phyloP scores from a whole-genome alignment of 2,329 filamentous ascomycete genomes.

The Aspergillus terreus region DNA sequence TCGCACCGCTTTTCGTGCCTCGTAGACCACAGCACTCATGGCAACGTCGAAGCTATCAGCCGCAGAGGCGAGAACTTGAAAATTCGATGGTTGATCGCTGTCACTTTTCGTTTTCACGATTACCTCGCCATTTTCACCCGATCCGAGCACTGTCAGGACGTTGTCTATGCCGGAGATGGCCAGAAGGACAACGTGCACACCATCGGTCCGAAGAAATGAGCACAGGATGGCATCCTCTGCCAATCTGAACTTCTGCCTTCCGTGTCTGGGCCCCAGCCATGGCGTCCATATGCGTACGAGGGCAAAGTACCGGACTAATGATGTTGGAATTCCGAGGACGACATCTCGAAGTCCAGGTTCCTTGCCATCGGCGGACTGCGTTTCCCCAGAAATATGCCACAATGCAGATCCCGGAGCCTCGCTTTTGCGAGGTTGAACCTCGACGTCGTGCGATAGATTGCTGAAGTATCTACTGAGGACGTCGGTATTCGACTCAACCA shows the following conservation, averaged over 20 bases:
- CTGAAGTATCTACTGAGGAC: slow-evolving; percentile 32
- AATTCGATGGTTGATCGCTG: slow-evolving; percentile 50
- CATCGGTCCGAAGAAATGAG: slow-evolving; percentile 70
- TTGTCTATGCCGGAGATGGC: slow-evolving; percentile 72
- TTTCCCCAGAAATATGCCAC: slow-evolving; percentile 53
- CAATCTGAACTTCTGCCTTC: slow-evolving; percentile 61
- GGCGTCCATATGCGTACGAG: slow-evolving; percentile 74
- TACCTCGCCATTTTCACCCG: slow-evolving; percentile 62
- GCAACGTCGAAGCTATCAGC: slow-evolving; percentile 71
- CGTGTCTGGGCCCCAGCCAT: slow-evolving; percentile 88
- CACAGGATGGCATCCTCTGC: slow-evolving; percentile 76
- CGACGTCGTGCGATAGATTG: slow-evolving; percentile 30
- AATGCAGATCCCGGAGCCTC: slow-evolving; percentile 40
- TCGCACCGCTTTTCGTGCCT: slow-evolving; percentile 66
- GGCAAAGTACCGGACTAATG: slow-evolving; percentile 71
- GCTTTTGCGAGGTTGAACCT: slow-evolving; percentile 32
- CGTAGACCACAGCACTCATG: slow-evolving; percentile 78
- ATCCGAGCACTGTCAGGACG: slow-evolving; percentile 66
- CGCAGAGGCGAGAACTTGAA: slow-evolving; percentile 66
- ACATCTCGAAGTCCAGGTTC: slow-evolving; percentile 56
- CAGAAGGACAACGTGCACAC: slow-evolving; percentile 72
- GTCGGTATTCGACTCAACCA: slow-evolving; percentile 8
- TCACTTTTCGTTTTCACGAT: slow-evolving; percentile 71
- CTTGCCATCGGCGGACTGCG: slow-evolving; percentile 52
- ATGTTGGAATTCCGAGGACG: slow-evolving; percentile 62